These are phyloP conservation scores for Vicia faba DNA, from an alignment of 306 rosid genomes.

Conservation along the genomic window DNA sequence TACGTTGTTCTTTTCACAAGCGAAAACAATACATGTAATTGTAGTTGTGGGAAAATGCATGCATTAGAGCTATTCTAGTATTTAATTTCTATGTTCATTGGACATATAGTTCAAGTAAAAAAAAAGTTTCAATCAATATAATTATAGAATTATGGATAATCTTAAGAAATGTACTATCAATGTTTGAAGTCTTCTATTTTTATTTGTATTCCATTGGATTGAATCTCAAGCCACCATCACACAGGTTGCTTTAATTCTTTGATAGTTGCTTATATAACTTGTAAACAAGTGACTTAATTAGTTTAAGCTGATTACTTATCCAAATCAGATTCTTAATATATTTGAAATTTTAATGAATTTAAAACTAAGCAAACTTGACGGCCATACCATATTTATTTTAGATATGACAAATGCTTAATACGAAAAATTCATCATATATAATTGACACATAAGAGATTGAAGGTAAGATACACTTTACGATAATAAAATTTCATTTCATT, in stretches of 20 bases:
- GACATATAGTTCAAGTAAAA: not conserved
- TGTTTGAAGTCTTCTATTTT: not conserved
- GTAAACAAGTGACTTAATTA: not conserved
- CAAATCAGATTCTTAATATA: not conserved
- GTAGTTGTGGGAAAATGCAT: not conserved
- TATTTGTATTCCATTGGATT: constrained; percentile 7
- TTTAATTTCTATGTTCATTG: constrained; percentile 2
- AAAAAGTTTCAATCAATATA: constrained; percentile 1
- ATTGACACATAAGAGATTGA: no score
- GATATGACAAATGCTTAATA: no score
- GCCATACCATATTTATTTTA: no score
- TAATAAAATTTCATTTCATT: no score
- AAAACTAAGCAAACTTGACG: not conserved
- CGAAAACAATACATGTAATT: not conserved
- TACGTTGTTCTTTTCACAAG: not conserved
- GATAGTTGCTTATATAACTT: not conserved
- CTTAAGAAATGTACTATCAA: not conserved
- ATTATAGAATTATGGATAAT: not conserved
- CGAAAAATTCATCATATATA: no score
- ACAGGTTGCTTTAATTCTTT: constrained; percentile 1
- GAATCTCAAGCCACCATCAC: not conserved
- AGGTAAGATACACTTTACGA: no score
- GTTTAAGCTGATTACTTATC: no score
- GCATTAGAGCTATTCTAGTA: not conserved
- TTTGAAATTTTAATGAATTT: not conserved